Conservation (phyloP, 2,329 filamentous ascomycete genomes). For the Conoideocrella luteorostrata region DNA sequence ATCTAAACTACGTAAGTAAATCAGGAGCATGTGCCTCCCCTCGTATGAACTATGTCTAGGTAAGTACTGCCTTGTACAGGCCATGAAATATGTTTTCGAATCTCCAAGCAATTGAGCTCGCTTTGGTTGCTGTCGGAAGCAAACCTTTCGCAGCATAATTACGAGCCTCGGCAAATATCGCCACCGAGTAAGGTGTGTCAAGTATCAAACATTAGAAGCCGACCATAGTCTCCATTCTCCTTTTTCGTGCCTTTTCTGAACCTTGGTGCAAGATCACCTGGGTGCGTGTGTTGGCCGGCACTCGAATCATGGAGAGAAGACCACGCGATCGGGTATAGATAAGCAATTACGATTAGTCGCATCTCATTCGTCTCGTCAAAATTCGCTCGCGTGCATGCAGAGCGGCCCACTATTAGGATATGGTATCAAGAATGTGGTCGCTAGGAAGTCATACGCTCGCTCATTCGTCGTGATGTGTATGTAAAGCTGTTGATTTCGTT, state of each 20-base stretch:
- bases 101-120: conserved; percentile 5
- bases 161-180: too few species aligned
- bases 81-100: conserved; percentile 12
- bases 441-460: conserved; percentile 1
- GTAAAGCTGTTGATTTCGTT: conserved; percentile 5
- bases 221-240: neutral
- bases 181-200: too few species aligned
- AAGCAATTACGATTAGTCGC: conserved; percentile 11
- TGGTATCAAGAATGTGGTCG: neutral
- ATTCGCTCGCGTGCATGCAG: conserved; percentile 6
- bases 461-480: conserved; percentile 10
- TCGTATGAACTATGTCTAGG: conserved; percentile 13
- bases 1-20: conserved; percentile 19
- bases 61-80: conserved; percentile 7
- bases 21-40: conserved; percentile 12
- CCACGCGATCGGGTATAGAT: conserved; percentile 9
- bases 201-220: conserved; percentile 2
- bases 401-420: conserved; percentile 1
- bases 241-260: conserved; percentile 1
- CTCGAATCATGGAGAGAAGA: conserved; percentile 9
- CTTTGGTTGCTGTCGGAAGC: too few species aligned
- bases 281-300: too few species aligned
- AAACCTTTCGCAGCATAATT: too few species aligned
- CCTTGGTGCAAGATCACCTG: too few species aligned
- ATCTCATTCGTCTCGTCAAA: conserved; percentile 9